Percentiles rank a stretch among this genome's conserved stretches.
Evolutionary conservation across 1,139 yeast species (phyloP).

Genomic region (Diutina pseudorugosa): DNA sequence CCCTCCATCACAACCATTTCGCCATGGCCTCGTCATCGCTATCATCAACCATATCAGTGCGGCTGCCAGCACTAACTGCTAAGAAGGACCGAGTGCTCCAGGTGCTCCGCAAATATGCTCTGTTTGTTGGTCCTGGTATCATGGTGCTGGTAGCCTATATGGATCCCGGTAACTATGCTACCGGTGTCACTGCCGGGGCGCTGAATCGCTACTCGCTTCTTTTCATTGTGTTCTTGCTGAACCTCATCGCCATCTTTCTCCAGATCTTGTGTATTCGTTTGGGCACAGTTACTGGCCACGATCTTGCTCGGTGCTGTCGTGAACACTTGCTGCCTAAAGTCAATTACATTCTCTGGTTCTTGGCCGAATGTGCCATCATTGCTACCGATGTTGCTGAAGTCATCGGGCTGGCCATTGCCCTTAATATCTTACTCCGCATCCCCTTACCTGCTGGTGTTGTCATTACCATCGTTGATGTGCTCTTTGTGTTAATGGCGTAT

Average conservation of each 20-base stretch:
- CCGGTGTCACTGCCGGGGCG: constrained; percentile 4
- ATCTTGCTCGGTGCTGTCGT: constrained; percentile 60
- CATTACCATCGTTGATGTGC: constrained; percentile 59
- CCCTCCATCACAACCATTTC: not conserved
- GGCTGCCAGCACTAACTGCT: not conserved
- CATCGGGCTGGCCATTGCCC: constrained; percentile 77
- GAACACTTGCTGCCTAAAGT: constrained; percentile 50
- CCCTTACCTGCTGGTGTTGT: constrained; percentile 75
- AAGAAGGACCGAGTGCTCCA: not conserved
- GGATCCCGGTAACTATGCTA: constrained; percentile 4
- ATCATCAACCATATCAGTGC: not conserved
- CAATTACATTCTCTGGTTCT: constrained; percentile 43
- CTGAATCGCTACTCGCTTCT: constrained; percentile 1
- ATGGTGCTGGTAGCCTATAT: constrained; percentile 4
- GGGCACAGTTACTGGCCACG: constrained; percentile 53
- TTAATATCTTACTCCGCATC: constrained; percentile 52
- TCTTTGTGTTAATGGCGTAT: constrained; percentile 64
- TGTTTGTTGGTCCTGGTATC: constrained; percentile 18
- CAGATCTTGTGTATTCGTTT: constrained; percentile 1
- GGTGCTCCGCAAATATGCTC: constrained; percentile 29
- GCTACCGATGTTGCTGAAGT: constrained; percentile 85
- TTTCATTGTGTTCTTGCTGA: not conserved
- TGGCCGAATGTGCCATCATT: constrained; percentile 71
- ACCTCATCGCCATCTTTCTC: constrained; percentile 3
- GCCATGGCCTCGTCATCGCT: not conserved